Base-by-base conservation (phyloP, 2,329 filamentous ascomycete species). In the Ophiostoma tasmaniense region DNA sequence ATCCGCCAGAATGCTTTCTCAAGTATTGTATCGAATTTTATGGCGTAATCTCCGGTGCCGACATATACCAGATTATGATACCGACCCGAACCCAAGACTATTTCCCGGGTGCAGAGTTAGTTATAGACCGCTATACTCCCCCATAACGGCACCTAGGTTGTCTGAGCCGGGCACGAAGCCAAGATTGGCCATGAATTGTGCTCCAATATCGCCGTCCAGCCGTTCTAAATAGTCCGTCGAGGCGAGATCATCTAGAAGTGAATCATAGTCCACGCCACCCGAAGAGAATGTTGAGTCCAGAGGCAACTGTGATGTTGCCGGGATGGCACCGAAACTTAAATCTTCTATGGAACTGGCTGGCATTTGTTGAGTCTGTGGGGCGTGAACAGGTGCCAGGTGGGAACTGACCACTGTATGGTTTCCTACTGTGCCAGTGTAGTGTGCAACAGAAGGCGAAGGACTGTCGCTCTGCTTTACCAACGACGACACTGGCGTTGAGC, bases 151-250 rank as follows among this genome's bases (percentile, higher is more conserved):
- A 67, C 76, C 79, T 20, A 69, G 20, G n/a, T 68, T 70, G 11
- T 69, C 67, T 7, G 66, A 68, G 14, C 87, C 87, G 0, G 87
- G 87, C 1, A 83, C 85, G 74, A 89, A 88, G 0, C 87, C 87
- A 25, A 90, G 79, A 73, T 89, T 89, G 62, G 85, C 82, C 86
- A 89, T 88, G 73, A 89, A 89, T 71, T 88, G 85, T 1, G 85
- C 81, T 8, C 68, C 66, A 28, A 71, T 64, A 71, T 88, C 85
- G 14, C 82, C 80, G 33, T 85, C 83, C 62, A 85, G 77, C 45
- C 79, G 78, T 67, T 84, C 82, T 0, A 78, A 77, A 72, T 79
- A 81, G 70, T 84, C 82, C 55, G 83, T 80, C n/a, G 82, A 81
- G 22, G 81, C 81, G 35, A 85, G 77, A 68, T 84, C 82, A 67